Base-by-base conservation (phyloP, 1,284 basidiomycete species). In the Sporisorium reilianum region DNA sequence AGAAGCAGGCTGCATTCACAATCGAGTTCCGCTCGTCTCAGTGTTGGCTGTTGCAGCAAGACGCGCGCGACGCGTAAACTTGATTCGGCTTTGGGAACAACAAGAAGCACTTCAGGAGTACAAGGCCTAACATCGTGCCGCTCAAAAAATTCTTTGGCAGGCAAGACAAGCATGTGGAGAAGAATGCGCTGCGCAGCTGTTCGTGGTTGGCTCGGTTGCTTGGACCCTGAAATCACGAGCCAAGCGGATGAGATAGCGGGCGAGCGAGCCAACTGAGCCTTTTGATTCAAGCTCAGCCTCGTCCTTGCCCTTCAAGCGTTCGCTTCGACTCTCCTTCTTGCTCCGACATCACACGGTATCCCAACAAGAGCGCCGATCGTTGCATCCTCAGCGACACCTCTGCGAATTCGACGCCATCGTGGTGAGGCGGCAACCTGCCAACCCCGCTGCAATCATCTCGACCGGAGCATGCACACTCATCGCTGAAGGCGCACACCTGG, bases 191-290 rank as follows among this genome's bases (percentile, higher is more conserved):
- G 55, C 40, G 44, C n/a, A n/a, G n/a, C n/a, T n/a, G n/a, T n/a
- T n/a, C n/a, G n/a, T n/a, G n/a, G n/a, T n/a, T n/a, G n/a, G n/a
- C n/a, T n/a, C n/a, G 9, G 26, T 45, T 16, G 54, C 45, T 38
- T 69, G 67, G 61, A 69, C 61, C 67, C 61, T 69, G 61, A 64
- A 64, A n/a, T 53, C 12, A 12, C 45, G 32, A 32, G 12, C 30
- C 41, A n/a, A 20, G 38, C 52, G 12, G 38, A 30, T 5, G 20
- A 26, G 36, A 41, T 36, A 52, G 36, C 52, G 10, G 32, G 10
- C n/a, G n/a, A n/a, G n/a, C n/a, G n/a, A n/a, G 4, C 38, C 8
- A 10, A 12, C 14, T 5, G 11, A 0, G 26, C n/a, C n/a, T n/a
- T n/a, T n/a, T n/a, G 26, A 28, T 30, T 30, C 46, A 48, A 30